A percentile compares a stretch with the other conserved stretches of the same genome.
These are phyloP conservation scores for Chaetoscypha palmicola DNA, from an alignment of 2,329 filamentous ascomycete genomes.

Conservation along the genomic window DNA sequence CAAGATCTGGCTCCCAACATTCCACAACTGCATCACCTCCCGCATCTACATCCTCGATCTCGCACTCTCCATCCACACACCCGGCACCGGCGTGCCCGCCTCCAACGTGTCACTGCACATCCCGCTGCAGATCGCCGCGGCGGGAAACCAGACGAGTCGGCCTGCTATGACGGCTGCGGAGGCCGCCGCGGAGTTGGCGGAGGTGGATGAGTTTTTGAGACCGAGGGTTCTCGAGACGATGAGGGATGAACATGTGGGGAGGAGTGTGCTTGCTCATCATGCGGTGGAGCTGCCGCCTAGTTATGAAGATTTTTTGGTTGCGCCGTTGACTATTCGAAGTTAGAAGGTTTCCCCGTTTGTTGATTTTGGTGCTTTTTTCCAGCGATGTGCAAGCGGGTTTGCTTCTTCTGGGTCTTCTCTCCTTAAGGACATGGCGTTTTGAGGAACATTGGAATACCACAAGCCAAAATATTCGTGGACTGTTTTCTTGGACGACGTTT, in stretches of 20 bases:
- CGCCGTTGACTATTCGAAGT: conserved; percentile 1
- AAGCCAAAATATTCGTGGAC: no score
- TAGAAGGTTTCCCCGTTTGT: no score
- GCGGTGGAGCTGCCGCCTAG: conserved; percentile 23
- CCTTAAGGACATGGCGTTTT: not conserved
- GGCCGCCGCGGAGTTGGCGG: conserved; percentile 24
- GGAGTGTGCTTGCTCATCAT: conserved; percentile 19
- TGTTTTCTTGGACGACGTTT: no score
- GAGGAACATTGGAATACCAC: not conserved
- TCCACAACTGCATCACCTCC: conserved; percentile 62
- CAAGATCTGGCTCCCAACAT: conserved; percentile 60
- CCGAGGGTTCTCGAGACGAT: conserved; percentile 27
- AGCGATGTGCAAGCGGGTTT: not conserved
- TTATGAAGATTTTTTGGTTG: conserved; percentile 23
- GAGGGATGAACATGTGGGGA: conserved; percentile 19
- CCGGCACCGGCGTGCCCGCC: conserved; percentile 35
- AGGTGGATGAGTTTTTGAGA: conserved; percentile 24
- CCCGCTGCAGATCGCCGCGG: conserved; percentile 27
- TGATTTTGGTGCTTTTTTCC: not conserved
- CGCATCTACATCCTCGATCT: conserved; percentile 56
- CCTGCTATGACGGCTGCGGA: conserved; percentile 16
- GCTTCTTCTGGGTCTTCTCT: not conserved
- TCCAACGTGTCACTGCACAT: conserved; percentile 28
- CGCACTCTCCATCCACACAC: conserved; percentile 46
- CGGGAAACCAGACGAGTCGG: conserved; percentile 15